Evolutionary conservation across 768 basidiomycete species (phyloP), one percentile per base, ranked within the genome.

Genomic region (Amanita subjunquillea): DNA sequence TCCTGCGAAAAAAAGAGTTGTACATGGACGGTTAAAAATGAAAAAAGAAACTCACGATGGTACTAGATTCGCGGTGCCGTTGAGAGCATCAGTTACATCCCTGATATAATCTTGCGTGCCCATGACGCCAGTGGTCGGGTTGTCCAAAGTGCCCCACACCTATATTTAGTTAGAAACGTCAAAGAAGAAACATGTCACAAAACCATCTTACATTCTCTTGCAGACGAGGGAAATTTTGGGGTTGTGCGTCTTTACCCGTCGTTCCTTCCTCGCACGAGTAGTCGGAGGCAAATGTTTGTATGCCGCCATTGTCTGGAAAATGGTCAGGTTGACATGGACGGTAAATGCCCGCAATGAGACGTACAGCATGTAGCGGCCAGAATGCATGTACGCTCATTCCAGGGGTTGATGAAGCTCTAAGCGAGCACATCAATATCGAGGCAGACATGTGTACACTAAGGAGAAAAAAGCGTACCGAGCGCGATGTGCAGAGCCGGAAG

Each of bases 301-400:
- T 10, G 30, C 55, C 52, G 13, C 48, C 40, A n/a, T 22, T n/a
- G 17, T 46, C 45, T 56, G 6, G 23, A 25, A 1, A 23, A 32
- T 9, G 15, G 23, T 51, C 27, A 41, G 50, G 4, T 29, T 9
- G 29, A 40, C 12, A 29, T n/a, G 29, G 39, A 15, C 6, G n/a
- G 6, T 25, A 8, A n/a, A 17, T 6, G 25, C 10, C n/a, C 27
- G 15, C 9, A 12, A 34, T 17, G 38, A 13, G 44, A 51, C 55
- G 27, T 20, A 53, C 51, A 46, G 38, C 53, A 54, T 5, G 53
- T 44, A n/a, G 56, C 48, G 6, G 53, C 53, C 42, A 57, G 36
- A 9, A 39, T 49, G 41, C 55, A 56, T 20, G 54, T 45, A n/a
- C 12, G 42, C 22, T 34, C 41, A 29, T 12, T 47, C 38, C 30